Evolutionary conservation across 441 rosid genomes (phyloP).

Genomic region (Erodium texanum): DNA sequence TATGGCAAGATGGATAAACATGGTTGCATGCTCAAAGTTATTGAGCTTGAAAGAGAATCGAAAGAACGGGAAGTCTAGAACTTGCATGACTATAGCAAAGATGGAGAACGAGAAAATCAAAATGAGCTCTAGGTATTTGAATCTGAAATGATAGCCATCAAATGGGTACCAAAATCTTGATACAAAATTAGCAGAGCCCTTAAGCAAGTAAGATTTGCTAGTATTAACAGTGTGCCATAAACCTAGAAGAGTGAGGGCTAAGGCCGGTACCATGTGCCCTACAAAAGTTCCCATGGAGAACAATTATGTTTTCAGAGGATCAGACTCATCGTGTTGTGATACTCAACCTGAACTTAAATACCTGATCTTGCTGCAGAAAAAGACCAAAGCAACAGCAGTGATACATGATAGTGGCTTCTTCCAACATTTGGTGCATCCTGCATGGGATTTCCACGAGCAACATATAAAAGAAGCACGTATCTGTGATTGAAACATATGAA

Average conservation of each 20-base stretch:
- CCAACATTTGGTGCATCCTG: slow-evolving; percentile 37
- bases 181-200: slow-evolving; percentile 37
- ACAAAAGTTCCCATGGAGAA: slow-evolving; percentile 57
- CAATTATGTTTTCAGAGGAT: slow-evolving; percentile 16
- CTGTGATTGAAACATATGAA: slow-evolving; percentile 6
- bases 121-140: slow-evolving; percentile 52
- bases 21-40: slow-evolving; percentile 65
- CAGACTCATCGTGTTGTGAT: slow-evolving; percentile 10
- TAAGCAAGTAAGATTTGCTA: slow-evolving; percentile 46
- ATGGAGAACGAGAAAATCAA: slow-evolving; percentile 46
- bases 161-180: slow-evolving; percentile 49
- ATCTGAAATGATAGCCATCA: slow-evolving; percentile 23
- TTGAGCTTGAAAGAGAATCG: slow-evolving; percentile 44
- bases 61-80: slow-evolving; percentile 50
- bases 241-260: slow-evolving; percentile 59
- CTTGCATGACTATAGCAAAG: slow-evolving; percentile 40
- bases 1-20: slow-evolving; percentile 69
- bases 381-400: neutral
- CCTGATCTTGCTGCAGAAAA: slow-evolving; percentile 7
- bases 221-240: slow-evolving; percentile 70
- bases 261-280: slow-evolving; percentile 63
- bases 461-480: slow-evolving; percentile 12
- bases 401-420: slow-evolving; percentile 15
- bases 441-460: slow-evolving; percentile 46
- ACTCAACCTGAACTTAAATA: slow-evolving; percentile 25